Evolutionary conservation across 345 rosid species (phyloP).

Genomic region (Mallotus nudiflorus): DNA sequence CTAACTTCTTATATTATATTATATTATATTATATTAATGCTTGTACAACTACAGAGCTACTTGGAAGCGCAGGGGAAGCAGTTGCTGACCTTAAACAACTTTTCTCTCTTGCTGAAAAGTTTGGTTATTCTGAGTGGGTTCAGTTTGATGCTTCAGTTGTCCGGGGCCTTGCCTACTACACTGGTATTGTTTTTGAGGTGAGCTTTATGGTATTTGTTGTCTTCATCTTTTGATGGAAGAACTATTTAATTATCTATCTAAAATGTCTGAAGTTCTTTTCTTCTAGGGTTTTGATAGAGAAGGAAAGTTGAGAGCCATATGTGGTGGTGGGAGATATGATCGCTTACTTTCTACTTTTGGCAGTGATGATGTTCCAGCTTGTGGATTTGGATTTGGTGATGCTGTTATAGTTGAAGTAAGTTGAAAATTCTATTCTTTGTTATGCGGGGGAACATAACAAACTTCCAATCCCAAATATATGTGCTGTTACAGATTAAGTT

Average conservation of each 20-base stretch:
- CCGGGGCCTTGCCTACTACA: conserved; percentile 97
- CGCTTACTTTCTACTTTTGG: conserved; percentile 83
- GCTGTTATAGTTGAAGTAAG: conserved; percentile 93
- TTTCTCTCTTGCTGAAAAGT: conserved; percentile 83
- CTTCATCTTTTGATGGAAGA: no score
- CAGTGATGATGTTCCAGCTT: conserved; percentile 90
- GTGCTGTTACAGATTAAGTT: no score
- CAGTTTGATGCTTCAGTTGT: conserved; percentile 97
- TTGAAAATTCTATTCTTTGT: conserved; percentile 1
- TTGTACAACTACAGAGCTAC: conserved; percentile 48
- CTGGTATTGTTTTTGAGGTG: conserved; percentile 97
- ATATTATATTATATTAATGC: conserved; percentile 14
- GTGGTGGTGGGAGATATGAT: conserved; percentile 95
- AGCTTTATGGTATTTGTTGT: conserved; percentile 25
- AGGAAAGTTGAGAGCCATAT: conserved; percentile 86
- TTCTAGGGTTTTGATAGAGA: conserved; percentile 78
- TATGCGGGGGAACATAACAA: no score
- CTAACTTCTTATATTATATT: conserved; percentile 13
- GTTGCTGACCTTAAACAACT: conserved; percentile 71
- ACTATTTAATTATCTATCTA: not conserved
- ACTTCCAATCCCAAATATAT: no score
- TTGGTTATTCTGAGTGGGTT: conserved; percentile 91
- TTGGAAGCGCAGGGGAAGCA: conserved; percentile 88
- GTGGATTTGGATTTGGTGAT: conserved; percentile 98
- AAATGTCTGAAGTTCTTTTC: conserved; percentile 17